A percentile compares a stretch with the other conserved stretches of the same genome.
phyloP scores from a whole-genome alignment of 2,329 filamentous ascomycete genomes.

The Biscogniauxia mediterranea region DNA sequence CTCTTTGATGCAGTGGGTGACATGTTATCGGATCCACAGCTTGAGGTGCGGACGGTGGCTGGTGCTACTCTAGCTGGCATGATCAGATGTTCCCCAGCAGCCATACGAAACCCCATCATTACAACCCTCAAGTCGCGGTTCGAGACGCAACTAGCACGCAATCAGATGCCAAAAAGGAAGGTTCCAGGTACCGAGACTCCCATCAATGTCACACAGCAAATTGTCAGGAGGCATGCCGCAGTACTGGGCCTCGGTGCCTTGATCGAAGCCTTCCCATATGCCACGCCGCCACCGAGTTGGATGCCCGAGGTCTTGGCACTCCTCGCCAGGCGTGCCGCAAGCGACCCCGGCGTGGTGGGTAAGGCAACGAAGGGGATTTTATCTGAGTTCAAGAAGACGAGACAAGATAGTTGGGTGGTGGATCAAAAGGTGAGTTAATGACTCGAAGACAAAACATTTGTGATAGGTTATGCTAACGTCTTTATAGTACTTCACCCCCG shows the following conservation, averaged over 20 bases:
- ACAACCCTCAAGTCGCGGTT: conserved; percentile 74
- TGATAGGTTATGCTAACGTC: conserved; percentile 28
- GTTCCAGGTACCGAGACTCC: conserved; percentile 65
- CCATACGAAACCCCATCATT: conserved; percentile 76
- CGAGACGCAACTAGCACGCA: conserved; percentile 71
- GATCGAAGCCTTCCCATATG: conserved; percentile 94
- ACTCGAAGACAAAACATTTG: neutral
- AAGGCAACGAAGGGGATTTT: conserved; percentile 93
- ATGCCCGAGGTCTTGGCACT: conserved; percentile 89
- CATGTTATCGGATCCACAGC: conserved; percentile 89
- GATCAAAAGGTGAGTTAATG: conserved; percentile 80
- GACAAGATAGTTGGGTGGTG: conserved; percentile 97
- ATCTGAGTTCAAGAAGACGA: conserved; percentile 98
- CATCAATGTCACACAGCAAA: conserved; percentile 69
- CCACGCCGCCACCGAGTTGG: conserved; percentile 87
- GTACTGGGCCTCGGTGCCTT: conserved; percentile 88
- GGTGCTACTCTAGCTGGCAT: conserved; percentile 91
- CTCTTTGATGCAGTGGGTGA: conserved; percentile 91
- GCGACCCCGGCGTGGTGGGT: conserved; percentile 86
- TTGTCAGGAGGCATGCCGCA: conserved; percentile 82
- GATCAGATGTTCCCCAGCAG: conserved; percentile 89
- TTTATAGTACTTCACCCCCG: conserved; percentile 73
- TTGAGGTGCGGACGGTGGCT: conserved; percentile 93
- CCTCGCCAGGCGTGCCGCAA: conserved; percentile 79
- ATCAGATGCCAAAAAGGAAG: conserved; percentile 80